Conservation (phyloP, 495 filamentous ascomycete genomes). For the Lasiosphaeria miniovina region DNA sequence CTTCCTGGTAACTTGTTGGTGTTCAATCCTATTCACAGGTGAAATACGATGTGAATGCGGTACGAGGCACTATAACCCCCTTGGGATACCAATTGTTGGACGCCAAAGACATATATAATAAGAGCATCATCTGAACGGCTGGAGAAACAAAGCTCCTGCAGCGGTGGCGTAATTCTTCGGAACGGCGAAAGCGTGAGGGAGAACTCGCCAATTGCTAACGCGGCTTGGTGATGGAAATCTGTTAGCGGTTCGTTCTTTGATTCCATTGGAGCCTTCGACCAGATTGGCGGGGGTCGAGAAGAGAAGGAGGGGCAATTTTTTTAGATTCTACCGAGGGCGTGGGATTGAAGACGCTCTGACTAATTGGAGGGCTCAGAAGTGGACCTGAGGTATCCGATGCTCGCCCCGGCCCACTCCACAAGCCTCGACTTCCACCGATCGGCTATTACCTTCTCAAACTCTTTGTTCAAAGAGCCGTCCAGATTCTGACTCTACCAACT, state of each 20-base stretch:
- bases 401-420: conserved; percentile 1
- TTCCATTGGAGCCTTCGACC: conserved; percentile 21
- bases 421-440: background rate
- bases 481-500: background rate
- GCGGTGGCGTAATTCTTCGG: background rate
- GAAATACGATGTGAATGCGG: no score
- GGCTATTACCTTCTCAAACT: background rate
- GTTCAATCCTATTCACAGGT: no score
- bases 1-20: no score
- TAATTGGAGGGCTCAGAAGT: conserved; percentile 10
- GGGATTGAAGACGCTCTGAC: conserved; percentile 24
- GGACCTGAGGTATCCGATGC: conserved; percentile 9
- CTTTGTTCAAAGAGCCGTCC: no score
- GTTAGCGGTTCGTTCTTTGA: conserved; percentile 7
- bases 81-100: no score
- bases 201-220: conserved; percentile 24
- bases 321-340: conserved; percentile 27
- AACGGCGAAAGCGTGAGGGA: background rate
- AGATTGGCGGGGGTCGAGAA: background rate
- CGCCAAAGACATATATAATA: no score
- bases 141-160: background rate
- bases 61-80: background rate
- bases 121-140: no score
- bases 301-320: conserved; percentile 24
- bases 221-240: conserved; percentile 26